These are phyloP conservation scores for Begonia fuchsioides DNA, from an alignment of 306 rosid species.

Conservation along the genomic window DNA sequence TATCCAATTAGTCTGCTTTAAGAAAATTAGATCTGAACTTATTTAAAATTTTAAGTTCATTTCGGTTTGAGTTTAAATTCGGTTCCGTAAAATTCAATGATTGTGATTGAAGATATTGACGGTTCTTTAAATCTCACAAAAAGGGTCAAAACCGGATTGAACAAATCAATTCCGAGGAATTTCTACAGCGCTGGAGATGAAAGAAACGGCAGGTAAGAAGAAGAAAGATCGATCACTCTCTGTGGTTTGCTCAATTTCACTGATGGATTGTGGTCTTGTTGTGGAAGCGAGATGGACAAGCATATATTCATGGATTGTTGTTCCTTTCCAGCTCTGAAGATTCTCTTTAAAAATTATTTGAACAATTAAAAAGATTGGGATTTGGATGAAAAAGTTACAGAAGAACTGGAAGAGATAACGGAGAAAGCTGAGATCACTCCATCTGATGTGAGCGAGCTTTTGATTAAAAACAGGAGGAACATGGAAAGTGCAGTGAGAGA, in stretches of 20 bases:
- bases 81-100: conserved; percentile 37
- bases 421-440: conserved; percentile 65
- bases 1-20: too few species aligned
- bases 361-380: conserved; percentile 34
- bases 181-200: conserved; percentile 14
- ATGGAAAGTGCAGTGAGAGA: conserved; percentile 37
- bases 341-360: conserved; percentile 54
- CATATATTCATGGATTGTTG: conserved; percentile 72
- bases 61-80: too few species aligned
- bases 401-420: conserved; percentile 31
- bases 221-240: conserved; percentile 54
- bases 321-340: conserved; percentile 46
- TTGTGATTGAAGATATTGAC: conserved; percentile 85
- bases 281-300: conserved; percentile 98
- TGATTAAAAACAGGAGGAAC: conserved; percentile 59
- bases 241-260: conserved; percentile 84
- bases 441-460: conserved; percentile 69
- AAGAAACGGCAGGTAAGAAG: conserved; percentile 16
- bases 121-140: conserved; percentile 54
- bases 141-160: conserved; percentile 24
- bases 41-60: too few species aligned
- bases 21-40: too few species aligned
- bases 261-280: conserved; percentile 92
- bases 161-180: conserved; percentile 1
- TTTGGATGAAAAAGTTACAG: not conserved